These are phyloP conservation scores for Neurospora intermedia DNA, from an alignment of 495 filamentous ascomycete genomes.

Conservation along the genomic window DNA sequence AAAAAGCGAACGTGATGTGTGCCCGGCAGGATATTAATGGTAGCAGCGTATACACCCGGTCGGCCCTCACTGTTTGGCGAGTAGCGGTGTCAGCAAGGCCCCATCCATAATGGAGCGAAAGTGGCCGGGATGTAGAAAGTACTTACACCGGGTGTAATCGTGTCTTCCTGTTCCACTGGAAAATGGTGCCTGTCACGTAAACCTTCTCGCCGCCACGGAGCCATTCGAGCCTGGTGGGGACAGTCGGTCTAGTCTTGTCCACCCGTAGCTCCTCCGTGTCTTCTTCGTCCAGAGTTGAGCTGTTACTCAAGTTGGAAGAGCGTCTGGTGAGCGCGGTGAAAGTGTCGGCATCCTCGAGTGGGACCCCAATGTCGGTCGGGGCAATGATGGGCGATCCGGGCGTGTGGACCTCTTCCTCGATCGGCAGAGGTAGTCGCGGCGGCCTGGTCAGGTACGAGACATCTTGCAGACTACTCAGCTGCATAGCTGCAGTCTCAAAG, in stretches of 20 bases:
- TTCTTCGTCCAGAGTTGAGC: slow-evolving; percentile 63
- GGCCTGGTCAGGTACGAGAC: slow-evolving; percentile 59
- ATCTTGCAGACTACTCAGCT: slow-evolving; percentile 38
- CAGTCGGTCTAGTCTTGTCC: slow-evolving; percentile 50
- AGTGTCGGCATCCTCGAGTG: slow-evolving; percentile 35
- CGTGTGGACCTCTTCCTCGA: slow-evolving; percentile 75
- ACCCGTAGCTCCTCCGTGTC: slow-evolving; percentile 68
- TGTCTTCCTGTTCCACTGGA: slow-evolving; percentile 88
- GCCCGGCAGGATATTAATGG: slow-evolving; percentile 73
- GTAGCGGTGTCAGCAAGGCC: slow-evolving; percentile 7
- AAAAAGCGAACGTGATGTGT: slow-evolving; percentile 97
- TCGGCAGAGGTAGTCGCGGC: slow-evolving; percentile 80
- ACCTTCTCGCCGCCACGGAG: slow-evolving; percentile 67
- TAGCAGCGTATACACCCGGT: slow-evolving; percentile 56
- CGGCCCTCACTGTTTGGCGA: slow-evolving; percentile 33
- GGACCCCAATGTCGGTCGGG: slow-evolving; percentile 47
- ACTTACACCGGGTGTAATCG: slow-evolving; percentile 74
- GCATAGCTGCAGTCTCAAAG: slow-evolving; percentile 26
- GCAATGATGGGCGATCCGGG: slow-evolving; percentile 78
- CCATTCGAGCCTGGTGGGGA: slow-evolving; percentile 82
- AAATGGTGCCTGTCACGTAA: slow-evolving; percentile 94
- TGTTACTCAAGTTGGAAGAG: slow-evolving; percentile 51
- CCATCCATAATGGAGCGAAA: background rate
- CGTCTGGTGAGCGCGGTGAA: slow-evolving; percentile 41
- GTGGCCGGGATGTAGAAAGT: background rate